Conservation (phyloP, 441 rosid genomes). For the Iberis amara region DNA sequence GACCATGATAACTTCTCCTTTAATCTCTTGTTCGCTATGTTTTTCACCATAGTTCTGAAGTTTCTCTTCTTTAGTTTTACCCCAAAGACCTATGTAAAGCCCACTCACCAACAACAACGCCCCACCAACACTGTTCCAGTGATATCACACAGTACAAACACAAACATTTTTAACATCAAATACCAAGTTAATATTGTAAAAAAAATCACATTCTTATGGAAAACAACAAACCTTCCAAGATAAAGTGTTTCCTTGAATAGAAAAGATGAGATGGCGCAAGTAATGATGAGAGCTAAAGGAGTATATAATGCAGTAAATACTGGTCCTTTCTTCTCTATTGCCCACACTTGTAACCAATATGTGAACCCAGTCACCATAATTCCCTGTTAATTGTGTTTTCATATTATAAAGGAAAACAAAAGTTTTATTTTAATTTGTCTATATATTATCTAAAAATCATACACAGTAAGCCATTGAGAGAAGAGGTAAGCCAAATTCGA, state of each 20-base stretch:
- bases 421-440: no score
- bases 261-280: conserved; percentile 54
- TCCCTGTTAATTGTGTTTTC: conserved; percentile 21
- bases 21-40: conserved; percentile 42
- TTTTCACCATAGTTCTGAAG: conserved; percentile 14
- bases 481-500: conserved; percentile 54
- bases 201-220: background rate
- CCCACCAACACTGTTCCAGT: conserved; percentile 55
- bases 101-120: conserved; percentile 61
- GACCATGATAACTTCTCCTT: conserved; percentile 25
- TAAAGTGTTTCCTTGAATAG: conserved; percentile 59
- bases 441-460: background rate
- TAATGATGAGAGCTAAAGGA: conserved; percentile 68
- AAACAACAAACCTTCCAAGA: conserved; percentile 56
- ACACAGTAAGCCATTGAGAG: conserved; percentile 59
- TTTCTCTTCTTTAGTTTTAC: conserved; percentile 54
- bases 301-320: conserved; percentile 71
- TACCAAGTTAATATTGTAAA: background rate
- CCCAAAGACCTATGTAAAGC: conserved; percentile 74
- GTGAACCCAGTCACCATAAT: conserved; percentile 32
- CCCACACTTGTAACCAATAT: conserved; percentile 35
- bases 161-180: background rate
- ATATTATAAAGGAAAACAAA: no score
- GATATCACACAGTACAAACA: background rate
- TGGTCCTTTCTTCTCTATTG: conserved; percentile 43